phyloP scores from a whole-genome alignment of 805 yeast genomes.

The Hanseniaspora valbyensis region DNA sequence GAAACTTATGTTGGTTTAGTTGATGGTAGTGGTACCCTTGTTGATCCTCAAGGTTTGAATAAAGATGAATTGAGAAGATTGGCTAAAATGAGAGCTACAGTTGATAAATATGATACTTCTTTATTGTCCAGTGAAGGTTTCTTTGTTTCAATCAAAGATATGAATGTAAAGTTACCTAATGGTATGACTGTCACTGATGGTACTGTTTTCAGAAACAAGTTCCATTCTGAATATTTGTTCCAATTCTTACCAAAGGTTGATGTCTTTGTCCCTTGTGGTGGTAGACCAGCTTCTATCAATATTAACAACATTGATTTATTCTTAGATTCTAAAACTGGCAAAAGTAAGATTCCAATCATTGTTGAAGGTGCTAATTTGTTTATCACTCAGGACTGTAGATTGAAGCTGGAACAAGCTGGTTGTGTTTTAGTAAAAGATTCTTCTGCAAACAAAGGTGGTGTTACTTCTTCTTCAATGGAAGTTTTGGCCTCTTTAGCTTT shows the following conservation, averaged over 20 bases:
- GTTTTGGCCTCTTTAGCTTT: conserved; percentile 89
- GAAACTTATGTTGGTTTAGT: conserved; percentile 81
- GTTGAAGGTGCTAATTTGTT: conserved; percentile 97
- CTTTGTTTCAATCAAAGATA: conserved; percentile 74
- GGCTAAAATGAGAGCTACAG: conserved; percentile 67
- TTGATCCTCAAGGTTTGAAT: conserved; percentile 82
- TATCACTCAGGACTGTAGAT: conserved; percentile 87
- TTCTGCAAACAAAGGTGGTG: conserved; percentile 97
- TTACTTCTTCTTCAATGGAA: conserved; percentile 89
- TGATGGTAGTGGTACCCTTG: conserved; percentile 92
- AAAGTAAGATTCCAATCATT: conserved; percentile 67
- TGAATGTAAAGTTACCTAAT: conserved; percentile 62
- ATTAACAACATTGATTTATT: conserved; percentile 64
- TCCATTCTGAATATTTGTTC: conserved; percentile 61
- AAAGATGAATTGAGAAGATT: conserved; percentile 65
- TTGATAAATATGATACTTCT: conserved; percentile 53
- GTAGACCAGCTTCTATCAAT: conserved; percentile 93
- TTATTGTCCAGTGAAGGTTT: conserved; percentile 68
- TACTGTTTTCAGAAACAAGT: conserved; percentile 76
- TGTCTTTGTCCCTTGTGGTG: conserved; percentile 96
- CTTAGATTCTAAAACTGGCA: conserved; percentile 66
- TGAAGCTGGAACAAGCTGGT: conserved; percentile 77
- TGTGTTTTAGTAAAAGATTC: conserved; percentile 87
- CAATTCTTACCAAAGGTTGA: conserved; percentile 58
- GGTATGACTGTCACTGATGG: conserved; percentile 67